Conservation (phyloP, 1,139 yeast species). For the Saccharomyces uvarum region DNA sequence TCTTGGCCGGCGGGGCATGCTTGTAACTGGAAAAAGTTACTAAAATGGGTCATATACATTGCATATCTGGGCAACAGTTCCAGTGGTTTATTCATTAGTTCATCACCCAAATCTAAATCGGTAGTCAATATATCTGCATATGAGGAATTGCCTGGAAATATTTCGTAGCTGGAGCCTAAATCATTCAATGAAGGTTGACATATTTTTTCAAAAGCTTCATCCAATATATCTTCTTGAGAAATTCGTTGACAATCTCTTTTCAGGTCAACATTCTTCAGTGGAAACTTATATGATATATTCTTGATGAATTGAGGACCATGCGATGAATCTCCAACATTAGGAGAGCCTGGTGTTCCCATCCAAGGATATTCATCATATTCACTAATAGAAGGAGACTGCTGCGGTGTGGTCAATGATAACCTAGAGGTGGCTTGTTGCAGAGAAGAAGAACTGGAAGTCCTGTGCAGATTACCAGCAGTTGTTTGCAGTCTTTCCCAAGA, state of each 20-base stretch:
- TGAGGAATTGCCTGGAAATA: conserved; percentile 11
- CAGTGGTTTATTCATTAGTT: conserved; percentile 3
- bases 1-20: conserved; percentile 40
- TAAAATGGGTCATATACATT: conserved; percentile 23
- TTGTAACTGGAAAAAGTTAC: conserved; percentile 34
- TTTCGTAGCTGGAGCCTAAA: conserved; percentile 7
- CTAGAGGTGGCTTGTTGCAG: conserved; percentile 17
- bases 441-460: conserved; percentile 24
- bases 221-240: conserved; percentile 16
- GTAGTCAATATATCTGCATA: conserved; percentile 22
- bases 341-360: conserved; percentile 25
- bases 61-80: conserved; percentile 28
- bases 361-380: conserved; percentile 32
- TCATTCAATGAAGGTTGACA: conserved; percentile 15
- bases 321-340: conserved; percentile 8
- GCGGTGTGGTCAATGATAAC: conserved; percentile 19
- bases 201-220: conserved; percentile 21
- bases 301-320: conserved; percentile 6
- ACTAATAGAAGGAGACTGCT: conserved; percentile 28
- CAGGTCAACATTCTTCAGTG: conserved; percentile 19
- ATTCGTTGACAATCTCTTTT: conserved; percentile 24
- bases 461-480: conserved; percentile 11
- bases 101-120: conserved; percentile 1
- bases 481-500: conserved; percentile 19
- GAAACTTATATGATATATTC: conserved; percentile 7